Evolutionary conservation across 371 early-diverging fungal species (phyloP).

Genomic region (Capillidium rhysosporum): DNA sequence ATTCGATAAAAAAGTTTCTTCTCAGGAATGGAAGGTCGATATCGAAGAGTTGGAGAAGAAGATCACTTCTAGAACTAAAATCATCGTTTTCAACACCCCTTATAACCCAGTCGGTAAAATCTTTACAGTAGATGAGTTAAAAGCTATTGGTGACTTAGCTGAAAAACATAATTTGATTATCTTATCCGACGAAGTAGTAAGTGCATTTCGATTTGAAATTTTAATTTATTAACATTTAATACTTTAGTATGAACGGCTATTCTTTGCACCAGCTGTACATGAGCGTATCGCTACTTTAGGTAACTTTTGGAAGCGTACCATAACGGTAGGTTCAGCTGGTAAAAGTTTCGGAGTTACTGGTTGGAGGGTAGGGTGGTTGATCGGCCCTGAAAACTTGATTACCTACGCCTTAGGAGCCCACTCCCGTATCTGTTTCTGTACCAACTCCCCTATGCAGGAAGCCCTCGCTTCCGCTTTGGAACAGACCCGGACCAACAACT

Average conservation of each 20-base stretch:
- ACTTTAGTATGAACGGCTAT: constrained; percentile 67
- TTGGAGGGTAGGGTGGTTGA: constrained; percentile 92
- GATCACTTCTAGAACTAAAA: constrained; percentile 58
- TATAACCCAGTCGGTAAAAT: constrained; percentile 89
- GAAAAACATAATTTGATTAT: constrained; percentile 66
- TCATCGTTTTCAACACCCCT: constrained; percentile 86
- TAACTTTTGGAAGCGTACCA: constrained; percentile 76
- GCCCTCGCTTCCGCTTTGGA: constrained; percentile 65
- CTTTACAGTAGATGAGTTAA: constrained; percentile 60
- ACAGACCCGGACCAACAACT: constrained; percentile 30
- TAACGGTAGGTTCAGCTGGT: constrained; percentile 85
- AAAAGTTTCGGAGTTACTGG: constrained; percentile 92
- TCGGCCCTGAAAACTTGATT: constrained; percentile 58
- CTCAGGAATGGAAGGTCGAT: constrained; percentile 69
- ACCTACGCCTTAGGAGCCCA: constrained; percentile 68
- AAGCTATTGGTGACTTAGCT: constrained; percentile 61
- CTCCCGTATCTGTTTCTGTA: constrained; percentile 72
- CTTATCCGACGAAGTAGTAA: constrained; percentile 79
- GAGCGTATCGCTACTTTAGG: constrained; percentile 62
- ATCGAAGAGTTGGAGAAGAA: constrained; percentile 56
- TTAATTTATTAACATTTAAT: background rate
- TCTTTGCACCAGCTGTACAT: constrained; percentile 44
- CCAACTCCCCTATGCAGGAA: constrained; percentile 81
- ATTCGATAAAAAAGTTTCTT: constrained; percentile 21
- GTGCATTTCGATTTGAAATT: background rate